Base-by-base conservation (phyloP, 1,284 basidiomycete genomes). In the Ceratobasidium sp. region DNA sequence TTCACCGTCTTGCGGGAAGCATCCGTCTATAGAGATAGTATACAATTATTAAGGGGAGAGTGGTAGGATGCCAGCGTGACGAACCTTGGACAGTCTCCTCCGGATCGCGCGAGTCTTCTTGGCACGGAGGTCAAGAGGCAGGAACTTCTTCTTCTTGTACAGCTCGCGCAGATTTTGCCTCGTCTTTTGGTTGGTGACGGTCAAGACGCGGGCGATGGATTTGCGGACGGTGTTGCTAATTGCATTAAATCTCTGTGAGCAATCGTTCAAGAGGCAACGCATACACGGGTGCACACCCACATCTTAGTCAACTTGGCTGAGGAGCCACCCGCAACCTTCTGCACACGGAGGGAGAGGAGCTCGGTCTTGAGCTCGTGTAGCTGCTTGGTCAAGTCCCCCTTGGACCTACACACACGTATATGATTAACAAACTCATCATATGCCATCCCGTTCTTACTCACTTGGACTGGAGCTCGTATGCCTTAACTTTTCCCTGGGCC, bases 91-190 rank as follows among this genome's bases (percentile, higher is more conserved):
- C 83, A 99, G 84, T 83, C 95, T 90, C 85, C 97, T 89, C 81
- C 98, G 90, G 88, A 99, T 98, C 74, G 98, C 98, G 79, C 98
- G 94, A 77, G 98, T 99, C 91, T 93, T 96, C 93, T 99, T 99
- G 79, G 90, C 83, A 78, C 98, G 95, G 81, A 99, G 92, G 87
- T 99, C 98, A 78, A 99, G 95, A 78, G 98, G 98, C 77, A 93
- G 85, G 86, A 94, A 94, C 83, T 96, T 98, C 91, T 98, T 98
- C 83, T 87, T 86, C 88, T 96, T 97, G 93, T 98, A 98, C 87
- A 92, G 95, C 84, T 98, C 96, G 77, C 95, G 94, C 78, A 98
- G 90, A 86, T 97, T 96, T 86, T 95, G 91, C 79, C 98, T 94
- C 81, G 93, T 91, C 87, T 99, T 99, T 83, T 95, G 92, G 92